A percentile compares a stretch with the other conserved stretches of the same genome.
Evolutionary conservation across 2,329 filamentous ascomycete species (phyloP).

Genomic region (Penicillium hordei): DNA sequence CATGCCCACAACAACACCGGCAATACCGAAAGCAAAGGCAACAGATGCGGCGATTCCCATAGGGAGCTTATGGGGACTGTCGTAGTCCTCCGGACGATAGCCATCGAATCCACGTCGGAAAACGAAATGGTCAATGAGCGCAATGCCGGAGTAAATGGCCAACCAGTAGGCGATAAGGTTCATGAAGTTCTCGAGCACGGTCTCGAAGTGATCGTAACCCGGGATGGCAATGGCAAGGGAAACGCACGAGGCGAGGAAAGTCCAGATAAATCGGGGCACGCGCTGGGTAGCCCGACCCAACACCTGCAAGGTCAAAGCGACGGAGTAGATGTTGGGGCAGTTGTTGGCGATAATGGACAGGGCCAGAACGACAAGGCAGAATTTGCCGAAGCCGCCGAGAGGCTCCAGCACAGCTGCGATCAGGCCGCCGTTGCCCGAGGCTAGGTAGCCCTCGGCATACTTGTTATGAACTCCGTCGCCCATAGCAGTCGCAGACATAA

Average conservation of each 20-base stretch:
- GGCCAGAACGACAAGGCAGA: constrained; percentile 67
- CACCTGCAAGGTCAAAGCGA: constrained; percentile 66
- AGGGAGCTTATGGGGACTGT: constrained; percentile 58
- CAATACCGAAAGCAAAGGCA: constrained; percentile 64
- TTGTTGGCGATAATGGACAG: constrained; percentile 70
- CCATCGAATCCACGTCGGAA: constrained; percentile 63
- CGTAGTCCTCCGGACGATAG: constrained; percentile 61
- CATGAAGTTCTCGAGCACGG: constrained; percentile 70
- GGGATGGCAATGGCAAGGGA: constrained; percentile 71
- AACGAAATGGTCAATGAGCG: constrained; percentile 65
- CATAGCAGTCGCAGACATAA: constrained; percentile 63
- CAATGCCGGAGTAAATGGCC: constrained; percentile 68
- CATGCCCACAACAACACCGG: constrained; percentile 69
- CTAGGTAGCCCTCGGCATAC: constrained; percentile 57
- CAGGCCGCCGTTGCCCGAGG: constrained; percentile 64
- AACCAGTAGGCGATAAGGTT: constrained; percentile 69
- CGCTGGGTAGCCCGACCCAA: constrained; percentile 58
- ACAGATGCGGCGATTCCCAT: constrained; percentile 62
- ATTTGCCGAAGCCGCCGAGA: constrained; percentile 68
- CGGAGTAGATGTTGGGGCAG: constrained; percentile 71
- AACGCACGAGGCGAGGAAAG: constrained; percentile 58
- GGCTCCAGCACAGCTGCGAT: constrained; percentile 64
- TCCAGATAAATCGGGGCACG: constrained; percentile 69
- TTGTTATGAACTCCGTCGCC: constrained; percentile 53
- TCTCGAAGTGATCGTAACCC: constrained; percentile 64